phyloP scores from a whole-genome alignment of 495 filamentous ascomycete genomes.

The Talaromyces borbonicus region DNA sequence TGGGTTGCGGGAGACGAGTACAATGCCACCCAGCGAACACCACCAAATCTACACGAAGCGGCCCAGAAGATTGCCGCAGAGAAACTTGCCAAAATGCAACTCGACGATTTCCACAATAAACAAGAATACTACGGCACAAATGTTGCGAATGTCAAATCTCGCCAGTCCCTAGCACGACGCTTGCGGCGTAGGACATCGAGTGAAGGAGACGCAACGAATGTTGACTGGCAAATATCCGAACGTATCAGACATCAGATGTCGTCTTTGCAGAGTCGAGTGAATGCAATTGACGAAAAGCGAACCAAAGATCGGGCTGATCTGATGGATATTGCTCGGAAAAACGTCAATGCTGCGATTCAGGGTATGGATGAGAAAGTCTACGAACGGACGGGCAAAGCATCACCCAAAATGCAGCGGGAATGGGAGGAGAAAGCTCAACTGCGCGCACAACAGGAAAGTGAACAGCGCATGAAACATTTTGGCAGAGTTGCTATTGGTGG shows the following conservation, averaged over 20 bases:
- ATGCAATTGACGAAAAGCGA: slow-evolving; percentile 65
- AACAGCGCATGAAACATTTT: slow-evolving; percentile 42
- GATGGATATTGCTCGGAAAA: slow-evolving; percentile 70
- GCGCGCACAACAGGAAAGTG: slow-evolving; percentile 55
- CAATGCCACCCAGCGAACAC: slow-evolving; percentile 23
- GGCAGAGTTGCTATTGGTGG: slow-evolving; percentile 72
- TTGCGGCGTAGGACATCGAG: slow-evolving; percentile 58
- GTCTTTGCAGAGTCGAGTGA: slow-evolving; percentile 55
- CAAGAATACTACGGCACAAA: slow-evolving; percentile 64
- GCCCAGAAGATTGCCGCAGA: slow-evolving; percentile 78
- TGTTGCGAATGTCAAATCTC: slow-evolving; percentile 34
- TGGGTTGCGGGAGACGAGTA: slow-evolving; percentile 21
- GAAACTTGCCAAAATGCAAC: slow-evolving; percentile 67
- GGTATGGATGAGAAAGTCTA: slow-evolving; percentile 73
- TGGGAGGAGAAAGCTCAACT: slow-evolving; percentile 70
- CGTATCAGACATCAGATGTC: slow-evolving; percentile 76
- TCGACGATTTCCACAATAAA: slow-evolving; percentile 58
- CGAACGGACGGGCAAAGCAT: slow-evolving; percentile 65
- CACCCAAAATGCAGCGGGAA: slow-evolving; percentile 56
- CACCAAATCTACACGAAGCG: slow-evolving; percentile 65
- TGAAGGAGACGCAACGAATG: slow-evolving; percentile 49
- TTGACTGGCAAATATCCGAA: slow-evolving; percentile 58
- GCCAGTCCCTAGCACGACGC: slow-evolving; percentile 42
- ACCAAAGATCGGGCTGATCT: slow-evolving; percentile 63
- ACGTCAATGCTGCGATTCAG: slow-evolving; percentile 67